phyloP scores from a whole-genome alignment of 1,139 yeast genomes.

The Yamadazyma diddensiae region DNA sequence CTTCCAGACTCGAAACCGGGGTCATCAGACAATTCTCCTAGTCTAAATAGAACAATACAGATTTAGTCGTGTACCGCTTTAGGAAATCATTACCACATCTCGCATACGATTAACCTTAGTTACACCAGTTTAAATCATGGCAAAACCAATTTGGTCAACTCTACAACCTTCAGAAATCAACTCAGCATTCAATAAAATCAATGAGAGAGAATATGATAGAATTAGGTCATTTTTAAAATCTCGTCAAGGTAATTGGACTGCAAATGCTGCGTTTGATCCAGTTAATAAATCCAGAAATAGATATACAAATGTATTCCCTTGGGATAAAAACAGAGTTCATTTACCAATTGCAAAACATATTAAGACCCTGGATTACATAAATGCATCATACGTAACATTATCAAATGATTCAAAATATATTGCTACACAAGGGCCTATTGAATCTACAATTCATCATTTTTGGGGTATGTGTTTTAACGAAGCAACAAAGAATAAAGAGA shows the following conservation, averaged over 20 bases:
- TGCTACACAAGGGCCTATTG: constrained; percentile 62
- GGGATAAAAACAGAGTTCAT: constrained; percentile 34
- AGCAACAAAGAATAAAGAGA: constrained; percentile 31
- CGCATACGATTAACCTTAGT: too few relatives aligned
- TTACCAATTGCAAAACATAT: not conserved
- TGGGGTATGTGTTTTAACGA: constrained; percentile 80
- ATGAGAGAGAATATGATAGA: constrained; percentile 9
- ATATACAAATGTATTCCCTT: constrained; percentile 43
- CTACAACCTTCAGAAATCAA: constrained; percentile 1
- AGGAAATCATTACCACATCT: too few relatives aligned
- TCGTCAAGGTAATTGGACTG: constrained; percentile 5
- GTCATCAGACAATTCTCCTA: constrained; percentile 12
- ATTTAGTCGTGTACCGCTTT: not conserved
- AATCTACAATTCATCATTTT: constrained; percentile 60
- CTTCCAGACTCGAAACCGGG: constrained; percentile 28
- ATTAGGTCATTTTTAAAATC: not conserved
- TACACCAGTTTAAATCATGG: too few relatives aligned
- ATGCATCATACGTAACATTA: constrained; percentile 37
- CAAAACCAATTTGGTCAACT: constrained; percentile 11
- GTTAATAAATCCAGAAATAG: constrained; percentile 28
- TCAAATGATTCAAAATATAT: constrained; percentile 24
- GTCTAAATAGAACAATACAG: not conserved
- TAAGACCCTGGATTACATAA: constrained; percentile 27
- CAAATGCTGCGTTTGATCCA: constrained; percentile 5
- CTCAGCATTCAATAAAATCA: constrained; percentile 9